Evolutionary conservation across 805 yeast genomes (phyloP), one percentile per base, ranked within the genome.

Genomic region (Suhomyces sp.): DNA sequence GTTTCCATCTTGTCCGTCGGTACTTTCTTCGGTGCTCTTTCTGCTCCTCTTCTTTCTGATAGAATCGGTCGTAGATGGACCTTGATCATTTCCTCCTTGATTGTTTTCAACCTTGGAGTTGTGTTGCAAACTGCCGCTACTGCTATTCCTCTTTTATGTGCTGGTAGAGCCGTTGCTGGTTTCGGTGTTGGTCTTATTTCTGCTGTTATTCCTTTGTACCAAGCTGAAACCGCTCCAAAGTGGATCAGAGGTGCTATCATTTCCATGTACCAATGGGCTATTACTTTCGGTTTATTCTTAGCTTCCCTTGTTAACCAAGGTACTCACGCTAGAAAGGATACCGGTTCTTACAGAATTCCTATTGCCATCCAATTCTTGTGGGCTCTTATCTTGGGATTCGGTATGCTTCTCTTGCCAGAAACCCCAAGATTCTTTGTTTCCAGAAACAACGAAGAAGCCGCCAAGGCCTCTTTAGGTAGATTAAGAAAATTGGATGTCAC

Each of bases 401-500:
- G 72, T 44, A 44, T 60, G 41, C 20, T 55, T 34, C 35, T 54
- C 19, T 48, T 60, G 36, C 70, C 70, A 12, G 70, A 65, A 40
- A 56, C 69, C 28, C 70, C 70, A 26, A 54, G 70, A 48, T 65
- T 60, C 50, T 64, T 41, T 55, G 58, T 59, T 38, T 47, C 56
- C 27, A 54, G 48, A 42, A 48, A 45, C 22, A 47, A 50, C 22
- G 54, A 54, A 29, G 54, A 26, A 6, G 40, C 40, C 9, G 65
- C 67, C 13, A 61, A 54, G 41, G 46, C 51, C 11, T 58, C 66
- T 15, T 52, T 64, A 40, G 34, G 51, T 9, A 50, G 51, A 42
- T 55, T 65, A 52, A 56, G 70, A 50, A 33, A 48, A 39, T 74
- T 83, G n/a, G 85, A 88, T 0, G 53, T 70, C 5, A 73, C 77